phyloP scores from a whole-genome alignment of 2,329 filamentous ascomycete species.

The Sclerotinia glacialis region DNA sequence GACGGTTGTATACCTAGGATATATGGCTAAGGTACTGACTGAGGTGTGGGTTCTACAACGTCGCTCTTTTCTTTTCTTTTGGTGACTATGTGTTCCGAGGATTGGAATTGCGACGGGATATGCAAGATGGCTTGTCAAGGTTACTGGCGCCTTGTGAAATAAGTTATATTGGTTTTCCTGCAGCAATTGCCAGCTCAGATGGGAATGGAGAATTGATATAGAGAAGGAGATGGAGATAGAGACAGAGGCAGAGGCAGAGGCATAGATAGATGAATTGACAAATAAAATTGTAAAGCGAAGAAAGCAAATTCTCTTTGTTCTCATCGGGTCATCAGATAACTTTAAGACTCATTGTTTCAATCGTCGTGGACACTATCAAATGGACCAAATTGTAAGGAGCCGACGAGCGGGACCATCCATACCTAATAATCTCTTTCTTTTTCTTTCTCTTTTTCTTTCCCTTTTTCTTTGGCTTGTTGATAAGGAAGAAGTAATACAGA shows the following conservation, averaged over 20 bases:
- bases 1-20: background rate
- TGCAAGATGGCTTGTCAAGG: conserved; percentile 24
- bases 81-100: background rate
- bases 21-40: conserved; percentile 17
- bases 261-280: background rate
- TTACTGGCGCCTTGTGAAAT: conserved; percentile 8
- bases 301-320: conserved; percentile 11
- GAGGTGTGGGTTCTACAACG: conserved; percentile 16
- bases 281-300: background rate
- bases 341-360: background rate
- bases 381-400: conserved; percentile 7
- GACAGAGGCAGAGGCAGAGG: no score
- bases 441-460: no score
- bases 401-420: conserved; percentile 3
- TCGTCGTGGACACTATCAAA: conserved; percentile 13
- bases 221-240: background rate
- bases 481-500: background rate
- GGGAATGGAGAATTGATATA: background rate
- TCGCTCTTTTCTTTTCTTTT: background rate
- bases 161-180: background rate
- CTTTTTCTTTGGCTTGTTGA: background rate
- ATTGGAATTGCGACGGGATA: conserved; percentile 15
- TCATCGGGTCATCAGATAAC: conserved; percentile 3
- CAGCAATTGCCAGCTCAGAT: conserved; percentile 22
- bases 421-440: background rate